phyloP scores from a whole-genome alignment of 768 basidiomycete genomes.

The Mycena haematopus region DNA sequence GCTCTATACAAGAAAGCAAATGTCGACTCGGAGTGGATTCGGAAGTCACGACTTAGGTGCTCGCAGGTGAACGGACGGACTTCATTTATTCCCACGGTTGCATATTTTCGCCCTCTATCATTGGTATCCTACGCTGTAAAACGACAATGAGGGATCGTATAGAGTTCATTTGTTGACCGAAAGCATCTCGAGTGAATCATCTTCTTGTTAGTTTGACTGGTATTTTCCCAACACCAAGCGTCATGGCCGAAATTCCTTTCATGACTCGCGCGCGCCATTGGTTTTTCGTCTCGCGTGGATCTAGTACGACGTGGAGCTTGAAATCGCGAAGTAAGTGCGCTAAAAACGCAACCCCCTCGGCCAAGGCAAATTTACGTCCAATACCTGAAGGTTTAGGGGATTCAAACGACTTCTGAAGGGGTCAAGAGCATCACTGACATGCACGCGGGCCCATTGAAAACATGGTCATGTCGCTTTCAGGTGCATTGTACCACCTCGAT shows the following conservation, averaged over 20 bases:
- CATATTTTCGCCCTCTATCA: no score
- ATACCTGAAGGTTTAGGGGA: neutral
- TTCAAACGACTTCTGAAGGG: neutral
- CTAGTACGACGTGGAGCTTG: neutral
- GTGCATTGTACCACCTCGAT: conserved; percentile 44
- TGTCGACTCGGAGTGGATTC: no score
- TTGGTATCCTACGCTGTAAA: no score
- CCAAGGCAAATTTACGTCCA: conserved; percentile 3
- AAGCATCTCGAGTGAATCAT: neutral
- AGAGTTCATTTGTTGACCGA: no score
- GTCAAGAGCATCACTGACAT: neutral
- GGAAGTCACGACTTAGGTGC: no score
- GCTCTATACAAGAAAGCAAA: no score
- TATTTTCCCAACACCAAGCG: conserved; percentile 8
- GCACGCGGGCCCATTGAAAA: conserved; percentile 7
- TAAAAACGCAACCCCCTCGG: neutral
- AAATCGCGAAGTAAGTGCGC: conserved; percentile 8
- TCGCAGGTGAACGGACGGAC: no score
- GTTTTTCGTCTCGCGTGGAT: conserved; percentile 7
- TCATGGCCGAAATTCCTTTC: neutral
- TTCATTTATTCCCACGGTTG: no score
- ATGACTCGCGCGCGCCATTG: conserved; percentile 4
- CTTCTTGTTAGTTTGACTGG: neutral
- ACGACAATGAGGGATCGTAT: no score
- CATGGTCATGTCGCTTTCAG: conserved; percentile 8